These are phyloP conservation scores for Madurella fahalii DNA, from an alignment of 2,329 filamentous ascomycete species.

Conservation along the genomic window DNA sequence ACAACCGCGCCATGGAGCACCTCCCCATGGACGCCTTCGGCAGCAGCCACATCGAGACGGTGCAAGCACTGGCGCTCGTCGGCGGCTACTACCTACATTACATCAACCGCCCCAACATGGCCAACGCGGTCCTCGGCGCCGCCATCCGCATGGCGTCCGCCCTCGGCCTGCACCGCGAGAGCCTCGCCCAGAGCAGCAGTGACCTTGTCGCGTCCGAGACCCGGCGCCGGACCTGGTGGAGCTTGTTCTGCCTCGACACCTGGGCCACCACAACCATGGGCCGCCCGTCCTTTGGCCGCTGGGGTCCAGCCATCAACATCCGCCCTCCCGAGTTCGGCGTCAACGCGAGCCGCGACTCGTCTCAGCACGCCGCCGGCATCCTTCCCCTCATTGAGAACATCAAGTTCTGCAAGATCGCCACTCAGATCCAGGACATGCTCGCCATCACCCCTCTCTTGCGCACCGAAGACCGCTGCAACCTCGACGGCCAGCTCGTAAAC, in stretches of 20 bases:
- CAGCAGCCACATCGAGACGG: constrained; percentile 66
- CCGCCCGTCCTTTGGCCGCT: constrained; percentile 64
- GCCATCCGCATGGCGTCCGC: constrained; percentile 71
- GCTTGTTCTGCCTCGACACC: constrained; percentile 67
- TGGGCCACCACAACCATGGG: constrained; percentile 70
- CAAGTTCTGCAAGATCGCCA: constrained; percentile 74
- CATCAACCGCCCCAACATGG: constrained; percentile 72
- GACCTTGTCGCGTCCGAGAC: constrained; percentile 55
- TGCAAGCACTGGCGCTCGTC: constrained; percentile 67
- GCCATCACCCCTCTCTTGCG: constrained; percentile 64
- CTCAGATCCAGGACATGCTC: constrained; percentile 70
- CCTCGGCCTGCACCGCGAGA: constrained; percentile 66
- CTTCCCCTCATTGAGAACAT: constrained; percentile 72
- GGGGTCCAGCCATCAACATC: constrained; percentile 64
- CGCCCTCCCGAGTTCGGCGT: constrained; percentile 54
- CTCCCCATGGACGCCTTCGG: constrained; percentile 64
- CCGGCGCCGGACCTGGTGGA: constrained; percentile 69
- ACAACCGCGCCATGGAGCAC: constrained; percentile 62
- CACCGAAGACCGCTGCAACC: constrained; percentile 60
- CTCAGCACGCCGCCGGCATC: constrained; percentile 61
- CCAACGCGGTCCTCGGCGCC: constrained; percentile 67
- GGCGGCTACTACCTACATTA: constrained; percentile 77
- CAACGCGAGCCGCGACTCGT: constrained; percentile 45
- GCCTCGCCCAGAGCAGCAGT: constrained; percentile 39
- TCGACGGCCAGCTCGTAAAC: constrained; percentile 64